phyloP scores from a whole-genome alignment of 176 grass and related monocot species.

The Eragrostis curvula region DNA sequence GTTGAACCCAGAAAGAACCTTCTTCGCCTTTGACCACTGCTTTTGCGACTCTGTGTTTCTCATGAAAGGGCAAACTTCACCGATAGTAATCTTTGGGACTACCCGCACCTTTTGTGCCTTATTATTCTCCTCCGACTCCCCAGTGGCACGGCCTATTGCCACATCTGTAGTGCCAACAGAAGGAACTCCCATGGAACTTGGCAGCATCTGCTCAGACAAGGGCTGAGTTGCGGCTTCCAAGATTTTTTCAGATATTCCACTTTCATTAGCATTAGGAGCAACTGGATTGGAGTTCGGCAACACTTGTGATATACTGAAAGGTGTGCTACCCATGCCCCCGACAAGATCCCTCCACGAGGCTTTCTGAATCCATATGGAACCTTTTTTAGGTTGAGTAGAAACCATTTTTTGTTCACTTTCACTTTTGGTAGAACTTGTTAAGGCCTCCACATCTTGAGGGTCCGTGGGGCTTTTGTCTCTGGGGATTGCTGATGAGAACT shows the following conservation, averaged over 20 bases:
- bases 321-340: slow-evolving; percentile 43
- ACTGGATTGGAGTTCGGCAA: slow-evolving; percentile 48
- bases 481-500: slow-evolving; percentile 47
- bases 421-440: slow-evolving; percentile 43
- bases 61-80: slow-evolving; percentile 95
- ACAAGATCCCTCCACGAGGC: slow-evolving; percentile 87
- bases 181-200: background rate
- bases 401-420: slow-evolving; percentile 24
- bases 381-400: slow-evolving; percentile 47
- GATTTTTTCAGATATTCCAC: slow-evolving; percentile 4
- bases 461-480: slow-evolving; percentile 36
- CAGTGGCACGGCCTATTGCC: background rate
- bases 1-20: slow-evolving; percentile 63
- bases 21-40: slow-evolving; percentile 79
- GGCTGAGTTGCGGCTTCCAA: background rate
- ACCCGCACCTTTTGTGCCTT: slow-evolving; percentile 43
- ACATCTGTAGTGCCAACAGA: background rate
- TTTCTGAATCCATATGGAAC: slow-evolving; percentile 79
- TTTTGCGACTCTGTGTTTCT: slow-evolving; percentile 76
- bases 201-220: slow-evolving; percentile 6
- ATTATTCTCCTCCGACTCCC: slow-evolving; percentile 12
- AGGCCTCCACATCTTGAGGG: slow-evolving; percentile 20
- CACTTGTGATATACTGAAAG: slow-evolving; percentile 72
- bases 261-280: slow-evolving; percentile 20
- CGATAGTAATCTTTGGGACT: slow-evolving; percentile 72